Evolutionary conservation across 345 rosid species (phyloP).

Genomic region (Schrenkiella parvula): DNA sequence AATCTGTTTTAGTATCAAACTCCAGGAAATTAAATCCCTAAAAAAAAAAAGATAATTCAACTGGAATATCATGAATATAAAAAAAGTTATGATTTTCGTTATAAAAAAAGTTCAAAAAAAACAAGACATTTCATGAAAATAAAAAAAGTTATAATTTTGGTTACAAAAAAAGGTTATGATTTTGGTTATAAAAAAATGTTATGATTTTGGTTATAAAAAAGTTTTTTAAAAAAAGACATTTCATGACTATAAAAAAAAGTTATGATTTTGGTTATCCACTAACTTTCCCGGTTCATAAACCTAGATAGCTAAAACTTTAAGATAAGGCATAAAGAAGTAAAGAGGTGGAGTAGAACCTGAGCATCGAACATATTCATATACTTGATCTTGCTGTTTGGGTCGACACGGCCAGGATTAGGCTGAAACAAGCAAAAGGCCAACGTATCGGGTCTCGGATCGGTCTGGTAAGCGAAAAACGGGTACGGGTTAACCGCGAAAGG

Average conservation of each 20-base stretch:
- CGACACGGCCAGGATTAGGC: slow-evolving; percentile 67
- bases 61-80: not conserved
- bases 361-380: slow-evolving; percentile 99
- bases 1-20: not conserved
- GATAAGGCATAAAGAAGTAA: not conserved
- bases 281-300: not conserved
- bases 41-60: not conserved
- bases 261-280: not conserved
- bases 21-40: not conserved
- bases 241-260: not conserved
- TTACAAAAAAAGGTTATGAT: not conserved
- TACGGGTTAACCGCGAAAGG: slow-evolving; percentile 83
- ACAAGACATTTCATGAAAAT: not conserved
- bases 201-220: not conserved
- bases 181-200: not conserved
- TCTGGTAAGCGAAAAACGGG: slow-evolving; percentile 75
- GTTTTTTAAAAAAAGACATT: too few species aligned
- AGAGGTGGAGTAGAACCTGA: slow-evolving; percentile 45
- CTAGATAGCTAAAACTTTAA: not conserved
- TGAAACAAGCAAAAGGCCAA: slow-evolving; percentile 80
- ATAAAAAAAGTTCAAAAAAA: too few species aligned
- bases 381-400: slow-evolving; percentile 59
- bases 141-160: not conserved
- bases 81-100: not conserved
- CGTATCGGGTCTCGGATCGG: slow-evolving; percentile 75